A percentile compares a stretch with the other conserved stretches of the same genome.
Conservation (phyloP, 345 rosid species). For the Eucalyptus curtisii region DNA sequence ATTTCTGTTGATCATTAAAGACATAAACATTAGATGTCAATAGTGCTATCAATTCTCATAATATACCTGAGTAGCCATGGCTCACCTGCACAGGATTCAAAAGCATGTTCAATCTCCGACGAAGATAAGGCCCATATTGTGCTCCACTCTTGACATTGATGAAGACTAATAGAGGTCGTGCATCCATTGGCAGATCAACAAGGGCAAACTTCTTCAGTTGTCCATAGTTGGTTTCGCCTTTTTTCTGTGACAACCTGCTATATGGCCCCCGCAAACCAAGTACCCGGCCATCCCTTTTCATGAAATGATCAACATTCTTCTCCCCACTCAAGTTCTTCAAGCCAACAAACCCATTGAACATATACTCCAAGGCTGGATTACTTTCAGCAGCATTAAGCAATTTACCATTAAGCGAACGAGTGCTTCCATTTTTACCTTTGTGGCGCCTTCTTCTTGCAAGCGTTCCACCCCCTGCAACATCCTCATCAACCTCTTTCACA, state of each 20-base stretch:
- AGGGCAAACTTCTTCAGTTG: constrained; percentile 23
- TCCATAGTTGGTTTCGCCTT: constrained; percentile 6
- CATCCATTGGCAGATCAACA: constrained; percentile 48
- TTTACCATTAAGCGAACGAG: constrained; percentile 15
- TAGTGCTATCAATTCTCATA: neutral
- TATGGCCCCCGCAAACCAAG: constrained; percentile 5
- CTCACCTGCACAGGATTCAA: constrained; percentile 74
- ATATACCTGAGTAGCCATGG: neutral
- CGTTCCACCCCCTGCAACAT: constrained; percentile 16
- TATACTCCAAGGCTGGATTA: constrained; percentile 8
- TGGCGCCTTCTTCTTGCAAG: constrained; percentile 10
- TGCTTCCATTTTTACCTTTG: constrained; percentile 18
- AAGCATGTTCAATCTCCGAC: constrained; percentile 59
- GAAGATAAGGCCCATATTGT: constrained; percentile 61
- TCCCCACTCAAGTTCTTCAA: constrained; percentile 33
- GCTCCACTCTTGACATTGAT: constrained; percentile 83
- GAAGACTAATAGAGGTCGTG: constrained; percentile 69
- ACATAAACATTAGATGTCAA: neutral
- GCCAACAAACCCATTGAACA: constrained; percentile 24
- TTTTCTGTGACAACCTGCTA: constrained; percentile 21
- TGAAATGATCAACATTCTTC: constrained; percentile 21
- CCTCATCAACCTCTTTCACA: constrained; percentile 30
- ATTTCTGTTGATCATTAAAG: neutral
- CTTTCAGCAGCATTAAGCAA: constrained; percentile 19
- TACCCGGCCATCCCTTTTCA: constrained; percentile 10